phyloP scores from a whole-genome alignment of 495 filamentous ascomycete species.

The Glonium stellatum region DNA sequence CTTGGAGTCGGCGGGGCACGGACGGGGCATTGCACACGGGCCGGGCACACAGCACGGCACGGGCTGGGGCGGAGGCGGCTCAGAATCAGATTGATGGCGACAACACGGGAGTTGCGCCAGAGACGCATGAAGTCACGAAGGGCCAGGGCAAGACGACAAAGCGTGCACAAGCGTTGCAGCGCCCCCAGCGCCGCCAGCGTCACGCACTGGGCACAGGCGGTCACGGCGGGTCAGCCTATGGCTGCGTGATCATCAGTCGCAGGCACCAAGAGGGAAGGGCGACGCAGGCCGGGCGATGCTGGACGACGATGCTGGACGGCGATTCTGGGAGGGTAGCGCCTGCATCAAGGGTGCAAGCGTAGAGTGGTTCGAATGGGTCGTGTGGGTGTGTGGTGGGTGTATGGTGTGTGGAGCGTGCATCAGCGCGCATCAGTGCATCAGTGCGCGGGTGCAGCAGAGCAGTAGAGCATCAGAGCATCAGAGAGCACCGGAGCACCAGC shows the following conservation, averaged over 20 bases:
- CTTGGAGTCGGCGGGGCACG: background rate
- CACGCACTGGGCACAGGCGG: background rate
- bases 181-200: background rate
- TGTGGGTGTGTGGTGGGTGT: no score
- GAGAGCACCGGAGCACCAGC: no score
- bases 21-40: background rate
- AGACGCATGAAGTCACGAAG: constrained; percentile 1
- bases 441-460: no score
- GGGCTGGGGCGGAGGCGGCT: background rate
- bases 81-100: constrained; percentile 2
- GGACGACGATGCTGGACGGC: background rate
- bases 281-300: background rate
- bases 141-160: background rate
- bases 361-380: no score
- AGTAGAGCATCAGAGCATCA: no score
- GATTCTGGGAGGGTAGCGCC: no score
- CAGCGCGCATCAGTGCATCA: no score
- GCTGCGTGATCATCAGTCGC: constrained; percentile 3
- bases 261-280: constrained; percentile 1
- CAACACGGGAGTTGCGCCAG: constrained; percentile 4
- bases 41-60: background rate
- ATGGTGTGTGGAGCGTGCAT: no score
- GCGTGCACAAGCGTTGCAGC: background rate
- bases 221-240: background rate
- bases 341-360: no score